Percentiles rank a stretch among this genome's conserved stretches.
These are phyloP conservation scores for Helicostylum pulchrum DNA, from an alignment of 192 early-diverging fungal species.

Conservation along the genomic window DNA sequence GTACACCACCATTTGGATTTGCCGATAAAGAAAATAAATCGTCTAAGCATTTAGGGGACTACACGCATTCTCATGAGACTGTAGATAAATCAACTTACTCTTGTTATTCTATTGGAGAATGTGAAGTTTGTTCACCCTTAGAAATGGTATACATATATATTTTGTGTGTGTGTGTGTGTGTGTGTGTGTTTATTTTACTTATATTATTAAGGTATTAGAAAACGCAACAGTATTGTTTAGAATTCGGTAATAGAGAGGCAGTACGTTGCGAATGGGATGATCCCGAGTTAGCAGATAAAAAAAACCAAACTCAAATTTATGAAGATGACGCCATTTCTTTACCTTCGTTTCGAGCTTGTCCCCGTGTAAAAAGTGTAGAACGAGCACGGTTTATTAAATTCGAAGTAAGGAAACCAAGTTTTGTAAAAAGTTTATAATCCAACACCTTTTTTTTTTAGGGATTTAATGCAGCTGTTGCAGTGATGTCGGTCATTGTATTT, in stretches of 20 bases:
- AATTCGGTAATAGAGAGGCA: slow-evolving; percentile 39
- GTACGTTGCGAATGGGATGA: slow-evolving; percentile 34
- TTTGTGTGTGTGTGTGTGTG: background rate
- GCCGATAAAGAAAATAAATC: background rate
- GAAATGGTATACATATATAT: slow-evolving; percentile 28
- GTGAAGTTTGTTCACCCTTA: slow-evolving; percentile 31
- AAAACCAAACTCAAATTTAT: slow-evolving; percentile 11
- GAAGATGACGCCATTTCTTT: slow-evolving; percentile 27
- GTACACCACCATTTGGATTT: slow-evolving; percentile 18
- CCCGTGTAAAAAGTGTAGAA: slow-evolving; percentile 30
- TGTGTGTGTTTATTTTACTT: background rate
- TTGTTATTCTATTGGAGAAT: slow-evolving; percentile 33
- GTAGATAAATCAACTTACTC: slow-evolving; percentile 26
- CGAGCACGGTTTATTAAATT: slow-evolving; percentile 23
- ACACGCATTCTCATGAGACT: slow-evolving; percentile 30
- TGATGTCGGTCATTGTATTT: slow-evolving; percentile 22
- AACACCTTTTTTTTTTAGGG: slow-evolving; percentile 10
- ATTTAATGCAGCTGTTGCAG: slow-evolving; percentile 29
- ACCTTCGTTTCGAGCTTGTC: slow-evolving; percentile 32
- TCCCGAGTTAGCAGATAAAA: slow-evolving; percentile 16
- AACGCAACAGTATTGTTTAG: slow-evolving; percentile 33
- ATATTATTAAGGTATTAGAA: slow-evolving; percentile 20
- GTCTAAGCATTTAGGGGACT: slow-evolving; percentile 18
- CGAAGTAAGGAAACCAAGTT: slow-evolving; percentile 15
- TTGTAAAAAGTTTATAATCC: background rate